Base-by-base conservation (phyloP, 345 rosid genomes). In the Ceriops tagal region DNA sequence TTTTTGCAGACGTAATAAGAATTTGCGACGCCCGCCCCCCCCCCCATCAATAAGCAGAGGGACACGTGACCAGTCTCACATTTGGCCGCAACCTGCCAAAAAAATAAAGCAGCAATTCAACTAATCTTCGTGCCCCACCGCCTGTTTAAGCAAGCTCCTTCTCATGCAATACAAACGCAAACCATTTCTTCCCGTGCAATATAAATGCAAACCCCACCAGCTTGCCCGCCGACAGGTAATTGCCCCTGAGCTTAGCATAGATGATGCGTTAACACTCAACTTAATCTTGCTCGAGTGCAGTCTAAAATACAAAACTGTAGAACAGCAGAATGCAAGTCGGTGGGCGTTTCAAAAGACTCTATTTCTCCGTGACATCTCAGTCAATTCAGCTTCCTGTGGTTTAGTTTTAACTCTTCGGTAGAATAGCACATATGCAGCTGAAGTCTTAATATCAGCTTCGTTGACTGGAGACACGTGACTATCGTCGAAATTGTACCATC, bases 401-500 rank as follows among this genome's bases (percentile, higher is more conserved):
- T 73, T 82, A 58, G 67, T 58, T 74, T 32, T 62, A 67, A 91
- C 96, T 83, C 97, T 83, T 72, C 60, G 85, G 71, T 93, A 93
- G 81, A 89, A 91, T 75, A 93, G 77, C 66, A 93, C 87, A 47
- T 93, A 93, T 35, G 97, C 97, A 59, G 96, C 92, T 30, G 92
- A 70, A 28, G 89, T 93, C 88, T 79, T 88, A 71, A 93, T 82
- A n/a, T 88, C 93, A 0, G 85, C 47, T 72, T 91, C 98, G 35
- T 77, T 61, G 53, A 82, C 81, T 0, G 85, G 81, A 78, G 95
- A 79, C 58, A 93, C 97, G 52, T 77, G 87, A 62, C 89, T 83
- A 61, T 93, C 98, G 4, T 93, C 97, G 10, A 91, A 93, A 67
- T 82, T 84, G 81, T 93, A 93, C 98, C 98, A 93, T 78, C 85